Percentiles rank a stretch among this genome's conserved stretches.
Evolutionary conservation across 768 basidiomycete genomes (phyloP).

Genomic region (Chlorophyllum brunneum): DNA sequence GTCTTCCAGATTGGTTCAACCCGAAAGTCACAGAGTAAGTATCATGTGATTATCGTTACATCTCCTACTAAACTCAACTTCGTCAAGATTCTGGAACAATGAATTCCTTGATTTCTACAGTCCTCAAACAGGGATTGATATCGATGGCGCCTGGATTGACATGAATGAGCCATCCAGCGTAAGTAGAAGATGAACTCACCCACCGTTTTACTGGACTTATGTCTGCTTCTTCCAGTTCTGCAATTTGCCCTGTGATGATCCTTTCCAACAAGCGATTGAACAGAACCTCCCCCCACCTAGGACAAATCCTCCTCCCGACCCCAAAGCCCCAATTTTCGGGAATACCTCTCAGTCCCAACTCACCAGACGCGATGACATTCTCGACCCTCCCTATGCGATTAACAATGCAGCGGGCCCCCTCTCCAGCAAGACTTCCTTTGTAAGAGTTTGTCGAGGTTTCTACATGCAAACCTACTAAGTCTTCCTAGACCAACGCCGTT

Average conservation of each 20-base stretch:
- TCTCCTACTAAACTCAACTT: neutral
- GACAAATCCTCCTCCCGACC: conserved; percentile 44
- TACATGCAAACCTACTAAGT: neutral
- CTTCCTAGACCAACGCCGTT: conserved; percentile 35
- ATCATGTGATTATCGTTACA: neutral
- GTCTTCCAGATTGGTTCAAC: conserved; percentile 54
- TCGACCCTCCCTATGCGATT: conserved; percentile 56
- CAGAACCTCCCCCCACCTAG: conserved; percentile 54
- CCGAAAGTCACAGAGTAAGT: conserved; percentile 45
- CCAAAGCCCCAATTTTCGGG: conserved; percentile 48
- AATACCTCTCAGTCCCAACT: conserved; percentile 10
- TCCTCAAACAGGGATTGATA: conserved; percentile 51
- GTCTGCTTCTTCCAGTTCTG: conserved; percentile 51
- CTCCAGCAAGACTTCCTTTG: conserved; percentile 52
- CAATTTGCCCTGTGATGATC: conserved; percentile 55
- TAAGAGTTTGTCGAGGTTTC: conserved; percentile 23
- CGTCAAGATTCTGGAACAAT: conserved; percentile 54
- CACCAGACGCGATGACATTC: conserved; percentile 29
- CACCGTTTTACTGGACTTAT: neutral
- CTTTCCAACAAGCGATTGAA: conserved; percentile 50
- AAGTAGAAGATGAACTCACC: conserved; percentile 16
- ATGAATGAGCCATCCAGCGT: conserved; percentile 75
- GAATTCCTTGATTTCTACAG: conserved; percentile 58
- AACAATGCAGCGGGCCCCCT: conserved; percentile 52
- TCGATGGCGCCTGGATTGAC: conserved; percentile 73